These are phyloP conservation scores for Isoetes engelmannii DNA, from an alignment of 83 land plant species.

Conservation along the genomic window DNA sequence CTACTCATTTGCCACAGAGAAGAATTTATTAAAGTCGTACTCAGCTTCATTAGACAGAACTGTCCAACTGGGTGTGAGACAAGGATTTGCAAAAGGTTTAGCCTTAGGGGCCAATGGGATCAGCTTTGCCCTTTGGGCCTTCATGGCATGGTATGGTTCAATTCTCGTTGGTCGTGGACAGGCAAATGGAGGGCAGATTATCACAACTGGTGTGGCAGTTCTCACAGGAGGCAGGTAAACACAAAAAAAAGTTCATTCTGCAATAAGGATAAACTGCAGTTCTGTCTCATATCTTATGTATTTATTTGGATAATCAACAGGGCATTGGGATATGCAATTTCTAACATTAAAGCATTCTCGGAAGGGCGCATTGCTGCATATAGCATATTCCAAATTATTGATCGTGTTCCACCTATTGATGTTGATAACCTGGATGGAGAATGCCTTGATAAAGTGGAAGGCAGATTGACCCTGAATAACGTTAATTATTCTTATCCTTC, in stretches of 20 bases:
- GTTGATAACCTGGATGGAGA: conserved; percentile 30
- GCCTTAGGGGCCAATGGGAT: conserved; percentile 60
- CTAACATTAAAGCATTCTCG: conserved; percentile 42
- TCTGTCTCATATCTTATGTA: too few species aligned
- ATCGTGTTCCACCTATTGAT: conserved; percentile 46
- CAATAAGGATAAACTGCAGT: too few species aligned
- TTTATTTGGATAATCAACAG: conserved; percentile 11
- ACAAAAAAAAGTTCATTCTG: too few species aligned
- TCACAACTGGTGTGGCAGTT: conserved; percentile 53
- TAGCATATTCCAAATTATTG: conserved; percentile 37
- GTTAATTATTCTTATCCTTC: conserved; percentile 62
- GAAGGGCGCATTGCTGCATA: conserved; percentile 46
- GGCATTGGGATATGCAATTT: conserved; percentile 33
- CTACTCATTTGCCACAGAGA: conserved; percentile 69
- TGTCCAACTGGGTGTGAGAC: conserved; percentile 43
- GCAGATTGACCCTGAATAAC: conserved; percentile 46
- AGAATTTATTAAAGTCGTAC: conserved; percentile 38
- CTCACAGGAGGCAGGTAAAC: conserved; percentile 61
- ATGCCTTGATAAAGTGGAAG: conserved; percentile 29
- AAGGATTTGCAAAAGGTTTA: conserved; percentile 71
- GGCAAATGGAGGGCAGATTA: conserved; percentile 59
- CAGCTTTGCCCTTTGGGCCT: conserved; percentile 69
- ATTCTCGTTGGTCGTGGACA: conserved; percentile 47
- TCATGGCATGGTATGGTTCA: conserved; percentile 73
- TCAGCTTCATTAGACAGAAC: conserved; percentile 39